A percentile compares a stretch with the other conserved stretches of the same genome.
Evolutionary conservation across 2,329 filamentous ascomycete genomes (phyloP).

Genomic region (Fusarium domesticum): DNA sequence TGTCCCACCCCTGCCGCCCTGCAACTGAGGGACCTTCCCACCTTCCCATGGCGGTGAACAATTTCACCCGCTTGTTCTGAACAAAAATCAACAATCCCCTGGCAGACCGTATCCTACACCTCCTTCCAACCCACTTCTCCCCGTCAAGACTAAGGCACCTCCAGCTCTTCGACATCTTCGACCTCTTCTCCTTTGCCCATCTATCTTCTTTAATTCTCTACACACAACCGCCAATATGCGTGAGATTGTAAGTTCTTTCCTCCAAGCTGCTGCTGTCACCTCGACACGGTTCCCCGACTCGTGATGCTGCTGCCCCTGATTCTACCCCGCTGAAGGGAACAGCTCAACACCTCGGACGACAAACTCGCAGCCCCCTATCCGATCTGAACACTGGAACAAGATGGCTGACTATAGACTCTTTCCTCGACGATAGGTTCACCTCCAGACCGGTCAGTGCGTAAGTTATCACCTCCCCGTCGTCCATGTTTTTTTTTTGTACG

Average conservation of each 20-base stretch:
- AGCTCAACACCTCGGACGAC: constrained; percentile 15
- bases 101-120: constrained; percentile 25
- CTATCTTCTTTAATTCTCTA: constrained; percentile 27
- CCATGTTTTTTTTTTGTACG: constrained; percentile 6
- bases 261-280: constrained; percentile 8
- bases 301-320: constrained; percentile 33
- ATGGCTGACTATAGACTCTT: constrained; percentile 55
- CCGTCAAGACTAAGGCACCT: constrained; percentile 34
- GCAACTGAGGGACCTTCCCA: constrained; percentile 8
- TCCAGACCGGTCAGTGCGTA: constrained; percentile 99
- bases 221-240: constrained; percentile 53
- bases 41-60: constrained; percentile 36
- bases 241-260: constrained; percentile 60
- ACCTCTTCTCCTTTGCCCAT: constrained; percentile 21
- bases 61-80: constrained; percentile 29
- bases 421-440: constrained; percentile 79
- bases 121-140: constrained; percentile 29
- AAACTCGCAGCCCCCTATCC: constrained; percentile 8
- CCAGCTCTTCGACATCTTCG: constrained; percentile 33
- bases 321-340: constrained; percentile 35
- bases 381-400: constrained; percentile 19
- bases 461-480: constrained; percentile 38
- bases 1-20: constrained; percentile 8
- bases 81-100: constrained; percentile 39
- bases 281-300: constrained; percentile 3